Evolutionary conservation across 2,329 filamentous ascomycete genomes (phyloP), one percentile per base, ranked within the genome.

Genomic region (Talaromyces albobiverticillius): DNA sequence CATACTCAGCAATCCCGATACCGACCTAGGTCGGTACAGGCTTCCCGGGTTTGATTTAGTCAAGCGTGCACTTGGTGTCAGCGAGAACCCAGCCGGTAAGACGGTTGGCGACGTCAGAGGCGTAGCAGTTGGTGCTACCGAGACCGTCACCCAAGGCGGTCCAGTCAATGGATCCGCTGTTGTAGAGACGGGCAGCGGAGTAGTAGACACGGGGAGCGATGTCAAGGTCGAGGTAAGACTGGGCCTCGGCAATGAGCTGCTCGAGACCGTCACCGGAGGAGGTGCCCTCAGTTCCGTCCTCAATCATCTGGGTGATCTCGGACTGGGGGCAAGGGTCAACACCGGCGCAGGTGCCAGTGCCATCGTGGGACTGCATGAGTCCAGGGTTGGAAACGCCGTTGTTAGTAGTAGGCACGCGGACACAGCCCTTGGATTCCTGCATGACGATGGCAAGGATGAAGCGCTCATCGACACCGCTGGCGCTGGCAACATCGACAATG

Each of bases 361-460:
- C 48, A 42, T 51, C 23, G 36, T 51, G 48, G n/a, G 48, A 51
- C 57, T 75, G 72, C 70, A 74, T 71, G 31, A 75, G 62, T 11
- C 72, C 72, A 0, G 72, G 71, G 61, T 74, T 74, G 16, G 57
- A 53, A 22, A 72, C 69, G 7, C 68, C 70, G 54, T 71, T 65
- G 64, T 67, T 63, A n/a, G 70, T 72, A 4, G 68, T 72, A 3
- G 55, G 61, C 20, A 63, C 69, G 18, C 71, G 70, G 6, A 74
- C 70, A 57, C 71, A 73, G 14, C 72, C 72, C 48, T 62, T 61
- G 38, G 64, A 69, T 59, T 75, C 72, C 55, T 75, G 72, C 62
- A 74, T 65, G 25, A 74, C 60, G 51, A 74, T 62, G 20, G 69
- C 68, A 2, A 75, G 64, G 56, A 75, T 70, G 49, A 73, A 71